Conservation (phyloP, 768 basidiomycete species). For the Agrocybe praecox region DNA sequence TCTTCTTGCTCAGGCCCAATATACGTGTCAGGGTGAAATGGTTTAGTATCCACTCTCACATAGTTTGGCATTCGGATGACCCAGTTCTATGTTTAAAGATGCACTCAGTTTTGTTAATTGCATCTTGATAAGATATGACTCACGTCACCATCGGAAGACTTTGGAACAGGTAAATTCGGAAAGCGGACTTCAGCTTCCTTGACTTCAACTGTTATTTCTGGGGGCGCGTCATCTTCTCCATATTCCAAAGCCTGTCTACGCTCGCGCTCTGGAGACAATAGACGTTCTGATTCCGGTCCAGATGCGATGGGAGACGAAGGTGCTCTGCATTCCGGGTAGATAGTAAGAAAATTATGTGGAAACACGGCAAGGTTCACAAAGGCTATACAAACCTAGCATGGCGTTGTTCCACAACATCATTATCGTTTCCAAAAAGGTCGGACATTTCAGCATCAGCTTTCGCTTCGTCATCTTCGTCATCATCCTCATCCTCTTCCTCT, state of each 20-base stretch:
- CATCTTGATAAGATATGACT: constrained; percentile 25
- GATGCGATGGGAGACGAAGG: constrained; percentile 50
- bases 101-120: background rate
- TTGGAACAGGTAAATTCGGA: constrained; percentile 86
- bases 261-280: constrained; percentile 64
- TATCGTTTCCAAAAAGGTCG: constrained; percentile 81
- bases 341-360: constrained; percentile 10
- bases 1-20: constrained; percentile 82
- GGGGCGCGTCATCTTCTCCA: constrained; percentile 73
- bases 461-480: constrained; percentile 28
- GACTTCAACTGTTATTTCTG: constrained; percentile 53
- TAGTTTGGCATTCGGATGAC: constrained; percentile 94
- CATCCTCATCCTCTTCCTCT: constrained; percentile 28
- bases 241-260: constrained; percentile 77
- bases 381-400: constrained; percentile 47
- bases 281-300: constrained; percentile 61
- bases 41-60: constrained; percentile 85
- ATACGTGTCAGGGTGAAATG: constrained; percentile 88
- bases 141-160: constrained; percentile 82
- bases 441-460: constrained; percentile 60
- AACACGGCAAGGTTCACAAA: constrained; percentile 7
- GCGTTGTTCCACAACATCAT: constrained; percentile 50
- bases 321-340: constrained; percentile 18
- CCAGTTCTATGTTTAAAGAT: constrained; percentile 66
- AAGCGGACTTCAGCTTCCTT: constrained; percentile 76